These are phyloP conservation scores for Typha latifolia DNA, from an alignment of 176 grass and related monocot genomes.

Conservation along the genomic window DNA sequence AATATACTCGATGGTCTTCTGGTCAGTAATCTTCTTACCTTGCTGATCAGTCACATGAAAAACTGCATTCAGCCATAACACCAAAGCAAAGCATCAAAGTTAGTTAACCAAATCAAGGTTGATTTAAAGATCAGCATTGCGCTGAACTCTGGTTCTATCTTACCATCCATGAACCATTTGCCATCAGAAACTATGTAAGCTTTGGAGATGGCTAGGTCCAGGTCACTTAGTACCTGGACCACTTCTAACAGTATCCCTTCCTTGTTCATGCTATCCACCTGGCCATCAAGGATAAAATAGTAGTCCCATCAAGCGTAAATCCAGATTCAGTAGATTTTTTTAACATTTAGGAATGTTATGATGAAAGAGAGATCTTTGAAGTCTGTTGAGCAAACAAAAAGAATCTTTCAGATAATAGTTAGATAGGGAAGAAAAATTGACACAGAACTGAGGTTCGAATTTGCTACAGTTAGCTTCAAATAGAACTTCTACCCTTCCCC, in stretches of 20 bases:
- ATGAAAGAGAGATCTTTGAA: too few species aligned
- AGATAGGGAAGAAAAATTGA: too few species aligned
- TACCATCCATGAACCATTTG: constrained; percentile 99
- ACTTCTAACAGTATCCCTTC: constrained; percentile 90
- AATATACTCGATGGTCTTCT: constrained; percentile 67
- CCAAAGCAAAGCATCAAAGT: not conserved
- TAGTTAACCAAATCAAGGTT: not conserved
- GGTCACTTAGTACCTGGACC: constrained; percentile 84
- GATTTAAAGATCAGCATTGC: not conserved
- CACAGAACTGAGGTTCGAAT: too few species aligned
- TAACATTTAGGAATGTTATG: too few species aligned
- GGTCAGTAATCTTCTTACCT: constrained; percentile 66
- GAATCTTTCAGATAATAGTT: too few species aligned
- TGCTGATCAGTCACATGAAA: constrained; percentile 86
- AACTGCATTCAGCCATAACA: constrained; percentile 28
- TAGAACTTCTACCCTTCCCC: too few species aligned
- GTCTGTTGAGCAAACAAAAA: too few species aligned
- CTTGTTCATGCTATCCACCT: constrained; percentile 98
- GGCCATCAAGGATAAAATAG: not conserved
- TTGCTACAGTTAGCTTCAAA: too few species aligned
- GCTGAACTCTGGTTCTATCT: not conserved
- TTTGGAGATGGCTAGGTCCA: constrained; percentile 83
- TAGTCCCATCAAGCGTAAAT: not conserved
- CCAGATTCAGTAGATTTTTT: not conserved
- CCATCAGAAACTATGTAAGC: constrained; percentile 96